Conservation (phyloP, 768 basidiomycete species). For the Tricholomella constricta region DNA sequence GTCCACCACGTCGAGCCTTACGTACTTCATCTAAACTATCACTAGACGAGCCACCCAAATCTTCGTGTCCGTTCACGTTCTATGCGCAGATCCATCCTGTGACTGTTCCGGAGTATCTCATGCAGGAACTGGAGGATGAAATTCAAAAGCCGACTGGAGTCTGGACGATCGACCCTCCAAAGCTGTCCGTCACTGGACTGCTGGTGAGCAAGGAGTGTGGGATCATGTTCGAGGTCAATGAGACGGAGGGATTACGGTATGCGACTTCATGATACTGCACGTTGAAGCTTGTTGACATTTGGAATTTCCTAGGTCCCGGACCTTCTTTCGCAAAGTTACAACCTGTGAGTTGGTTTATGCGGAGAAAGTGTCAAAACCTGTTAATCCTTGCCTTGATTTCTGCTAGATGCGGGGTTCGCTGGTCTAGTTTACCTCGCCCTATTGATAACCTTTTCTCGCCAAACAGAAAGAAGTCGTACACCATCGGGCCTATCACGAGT, state of each 20-base stretch:
- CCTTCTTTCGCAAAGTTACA: slow-evolving; percentile 76
- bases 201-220: slow-evolving; percentile 83
- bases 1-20: not conserved
- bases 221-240: slow-evolving; percentile 63
- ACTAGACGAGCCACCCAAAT: slow-evolving; percentile 49
- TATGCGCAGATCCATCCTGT: slow-evolving; percentile 65
- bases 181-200: slow-evolving; percentile 60
- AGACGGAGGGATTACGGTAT: slow-evolving; percentile 72
- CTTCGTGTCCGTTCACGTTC: slow-evolving; percentile 65
- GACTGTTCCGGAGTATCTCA: slow-evolving; percentile 49
- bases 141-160: slow-evolving; percentile 74
- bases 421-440: slow-evolving; percentile 66
- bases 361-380: not conserved
- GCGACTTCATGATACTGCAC: slow-evolving; percentile 12
- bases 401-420: slow-evolving; percentile 71
- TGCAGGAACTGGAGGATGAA: slow-evolving; percentile 76
- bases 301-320: slow-evolving; percentile 43
- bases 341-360: slow-evolving; percentile 45
- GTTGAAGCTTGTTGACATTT: not conserved
- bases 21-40: not conserved
- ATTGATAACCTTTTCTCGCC: slow-evolving; percentile 69
- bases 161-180: slow-evolving; percentile 57
- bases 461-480: slow-evolving; percentile 74
- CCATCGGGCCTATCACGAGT: slow-evolving; percentile 78
- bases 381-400: not conserved